These are phyloP conservation scores for Aureobasidium zeae DNA, from an alignment of 2,329 filamentous ascomycete genomes.

Conservation along the genomic window DNA sequence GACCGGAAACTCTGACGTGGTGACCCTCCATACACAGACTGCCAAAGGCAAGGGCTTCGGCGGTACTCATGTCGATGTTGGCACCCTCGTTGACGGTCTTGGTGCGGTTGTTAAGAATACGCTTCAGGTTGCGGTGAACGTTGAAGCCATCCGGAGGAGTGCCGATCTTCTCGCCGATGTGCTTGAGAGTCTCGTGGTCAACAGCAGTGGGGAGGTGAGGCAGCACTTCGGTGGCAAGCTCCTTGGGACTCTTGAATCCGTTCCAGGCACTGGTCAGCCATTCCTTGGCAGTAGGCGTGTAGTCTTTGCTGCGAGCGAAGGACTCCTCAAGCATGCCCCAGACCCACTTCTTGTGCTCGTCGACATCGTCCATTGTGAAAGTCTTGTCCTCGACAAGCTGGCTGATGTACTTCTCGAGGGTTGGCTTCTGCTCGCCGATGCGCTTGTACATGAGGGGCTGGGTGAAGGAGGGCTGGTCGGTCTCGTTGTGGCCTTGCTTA, in stretches of 20 bases:
- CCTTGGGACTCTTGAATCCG: constrained; percentile 98
- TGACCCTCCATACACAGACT: constrained; percentile 85
- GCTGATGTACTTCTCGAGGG: constrained; percentile 84
- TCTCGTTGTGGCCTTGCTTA: constrained; percentile 99
- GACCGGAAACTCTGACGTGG: constrained; percentile 93
- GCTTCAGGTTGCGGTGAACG: constrained; percentile 91
- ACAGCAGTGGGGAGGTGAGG: constrained; percentile 85
- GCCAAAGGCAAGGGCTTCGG: constrained; percentile 90
- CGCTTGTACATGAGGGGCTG: constrained; percentile 99
- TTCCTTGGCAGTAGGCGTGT: constrained; percentile 91
- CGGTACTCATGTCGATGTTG: constrained; percentile 96
- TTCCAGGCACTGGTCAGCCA: constrained; percentile 99
- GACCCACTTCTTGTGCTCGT: constrained; percentile 99
- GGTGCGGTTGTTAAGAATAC: constrained; percentile 79
- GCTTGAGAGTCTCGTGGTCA: constrained; percentile 60
- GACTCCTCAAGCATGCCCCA: constrained; percentile 99
- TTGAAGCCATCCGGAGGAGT: constrained; percentile 74
- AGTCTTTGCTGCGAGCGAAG: constrained; percentile 95
- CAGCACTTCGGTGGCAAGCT: constrained; percentile 86
- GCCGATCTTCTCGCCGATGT: constrained; percentile 75
- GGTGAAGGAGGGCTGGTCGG: constrained; percentile 98
- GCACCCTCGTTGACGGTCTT: constrained; percentile 89
- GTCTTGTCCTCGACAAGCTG: constrained; percentile 86
- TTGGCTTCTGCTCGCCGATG: constrained; percentile 72
- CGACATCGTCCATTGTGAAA: constrained; percentile 94